These are phyloP conservation scores for Pochonia chlamydosporia DNA, from an alignment of 2,329 filamentous ascomycete genomes.

Conservation along the genomic window DNA sequence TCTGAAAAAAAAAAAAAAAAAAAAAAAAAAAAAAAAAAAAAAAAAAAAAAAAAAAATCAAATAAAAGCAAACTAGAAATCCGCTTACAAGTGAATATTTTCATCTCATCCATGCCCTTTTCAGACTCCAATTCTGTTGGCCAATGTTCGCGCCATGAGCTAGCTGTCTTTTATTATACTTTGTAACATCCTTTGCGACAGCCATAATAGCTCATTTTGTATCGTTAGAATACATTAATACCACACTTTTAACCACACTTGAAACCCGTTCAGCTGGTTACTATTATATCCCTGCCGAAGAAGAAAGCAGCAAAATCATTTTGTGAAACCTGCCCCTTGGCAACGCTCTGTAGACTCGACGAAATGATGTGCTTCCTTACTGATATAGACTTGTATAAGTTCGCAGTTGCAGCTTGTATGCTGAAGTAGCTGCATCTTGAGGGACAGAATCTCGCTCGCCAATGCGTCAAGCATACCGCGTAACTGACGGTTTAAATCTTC, in stretches of 20 bases:
- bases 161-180: not conserved
- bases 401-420: slow-evolving; percentile 17
- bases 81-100: too few species aligned
- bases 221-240: not conserved
- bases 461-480: slow-evolving; percentile 4
- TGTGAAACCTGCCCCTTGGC: not conserved
- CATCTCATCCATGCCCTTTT: too few species aligned
- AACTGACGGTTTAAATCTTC: slow-evolving; percentile 13
- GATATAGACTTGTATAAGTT: slow-evolving; percentile 18
- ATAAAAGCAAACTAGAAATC: too few species aligned
- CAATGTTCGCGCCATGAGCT: not conserved
- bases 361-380: slow-evolving; percentile 13
- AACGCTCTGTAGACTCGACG: slow-evolving; percentile 6
- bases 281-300: too few species aligned
- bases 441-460: slow-evolving; percentile 14
- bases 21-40: too few species aligned
- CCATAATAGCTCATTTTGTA: too few species aligned
- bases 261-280: too few species aligned
- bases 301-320: too few species aligned
- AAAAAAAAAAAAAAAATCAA: too few species aligned
- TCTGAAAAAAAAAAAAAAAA: too few species aligned
- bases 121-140: too few species aligned
- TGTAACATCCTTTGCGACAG: too few species aligned
- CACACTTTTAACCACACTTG: not conserved
- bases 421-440: slow-evolving; percentile 18